Percentiles rank a stretch among this genome's conserved stretches.
phyloP scores from a whole-genome alignment of 1,284 basidiomycete genomes.

The Melampsora americana region DNA sequence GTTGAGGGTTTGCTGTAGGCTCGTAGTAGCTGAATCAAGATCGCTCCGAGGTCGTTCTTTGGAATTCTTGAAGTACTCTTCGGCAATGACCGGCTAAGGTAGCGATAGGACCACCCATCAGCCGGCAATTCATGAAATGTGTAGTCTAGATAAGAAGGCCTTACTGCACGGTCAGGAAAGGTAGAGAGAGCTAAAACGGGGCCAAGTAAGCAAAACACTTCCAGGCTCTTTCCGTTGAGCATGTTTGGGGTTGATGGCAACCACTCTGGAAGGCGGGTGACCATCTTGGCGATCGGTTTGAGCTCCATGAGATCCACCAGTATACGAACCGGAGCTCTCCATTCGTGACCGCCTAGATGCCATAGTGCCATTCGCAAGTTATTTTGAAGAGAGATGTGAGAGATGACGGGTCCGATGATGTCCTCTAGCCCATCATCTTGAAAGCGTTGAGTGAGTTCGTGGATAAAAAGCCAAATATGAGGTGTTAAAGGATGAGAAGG shows the following conservation, averaged over 20 bases:
- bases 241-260: constrained; percentile 51
- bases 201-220: constrained; percentile 69
- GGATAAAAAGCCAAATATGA: constrained; percentile 68
- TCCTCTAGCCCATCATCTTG: constrained; percentile 60
- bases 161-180: constrained; percentile 61
- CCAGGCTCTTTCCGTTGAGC: constrained; percentile 51
- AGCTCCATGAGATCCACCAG: constrained; percentile 41
- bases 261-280: constrained; percentile 50
- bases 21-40: constrained; percentile 76
- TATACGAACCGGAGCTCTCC: constrained; percentile 26
- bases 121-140: neutral
- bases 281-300: constrained; percentile 17
- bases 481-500: constrained; percentile 50
- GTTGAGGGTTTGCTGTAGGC: constrained; percentile 73
- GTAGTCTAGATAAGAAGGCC: constrained; percentile 18
- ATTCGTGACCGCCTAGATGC: constrained; percentile 43
- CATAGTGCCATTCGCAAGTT: constrained; percentile 19
- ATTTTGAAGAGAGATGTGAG: constrained; percentile 49
- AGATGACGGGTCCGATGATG: constrained; percentile 61
- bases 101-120: neutral
- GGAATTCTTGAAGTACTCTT: constrained; percentile 77
- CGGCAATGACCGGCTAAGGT: constrained; percentile 68
- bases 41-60: constrained; percentile 70
- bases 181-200: constrained; percentile 76
- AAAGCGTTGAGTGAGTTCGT: constrained; percentile 69